Evolutionary conservation across 768 basidiomycete genomes (phyloP).

Genomic region (Goffeauzyma gilvescens): DNA sequence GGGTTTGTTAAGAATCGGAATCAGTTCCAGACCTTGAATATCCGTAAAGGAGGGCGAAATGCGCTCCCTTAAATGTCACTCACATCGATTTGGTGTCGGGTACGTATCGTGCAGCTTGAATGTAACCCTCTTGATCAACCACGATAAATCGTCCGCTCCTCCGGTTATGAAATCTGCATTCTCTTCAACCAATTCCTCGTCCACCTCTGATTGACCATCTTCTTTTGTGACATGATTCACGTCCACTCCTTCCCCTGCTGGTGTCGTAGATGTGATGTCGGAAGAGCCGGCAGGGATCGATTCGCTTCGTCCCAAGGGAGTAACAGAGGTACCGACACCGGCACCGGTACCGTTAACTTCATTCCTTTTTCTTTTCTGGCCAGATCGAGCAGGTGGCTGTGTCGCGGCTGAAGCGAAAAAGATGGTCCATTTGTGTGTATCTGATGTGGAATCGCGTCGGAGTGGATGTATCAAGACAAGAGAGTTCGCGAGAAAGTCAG

Average conservation of each 20-base stretch:
- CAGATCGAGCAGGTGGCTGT: conserved; percentile 35
- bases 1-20: neutral
- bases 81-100: conserved; percentile 71
- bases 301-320: neutral
- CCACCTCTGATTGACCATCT: neutral
- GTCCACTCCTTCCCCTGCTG: conserved; percentile 4
- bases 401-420: conserved; percentile 78
- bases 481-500: no score
- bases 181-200: conserved; percentile 30
- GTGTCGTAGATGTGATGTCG: conserved; percentile 35
- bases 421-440: conserved; percentile 88
- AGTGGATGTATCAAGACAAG: neutral
- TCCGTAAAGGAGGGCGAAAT: no score
- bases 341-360: neutral
- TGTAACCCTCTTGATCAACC: conserved; percentile 86
- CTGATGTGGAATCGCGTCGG: conserved; percentile 7
- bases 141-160: conserved; percentile 70
- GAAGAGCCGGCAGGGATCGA: neutral
- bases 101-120: conserved; percentile 98
- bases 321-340: conserved; percentile 1
- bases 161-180: conserved; percentile 44
- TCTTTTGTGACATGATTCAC: neutral
- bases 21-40: no score
- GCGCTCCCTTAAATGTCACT: conserved; percentile 28
- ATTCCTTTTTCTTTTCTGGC: neutral